Base-by-base conservation (phyloP, 306 rosid genomes). In the Medicago lupulina region DNA sequence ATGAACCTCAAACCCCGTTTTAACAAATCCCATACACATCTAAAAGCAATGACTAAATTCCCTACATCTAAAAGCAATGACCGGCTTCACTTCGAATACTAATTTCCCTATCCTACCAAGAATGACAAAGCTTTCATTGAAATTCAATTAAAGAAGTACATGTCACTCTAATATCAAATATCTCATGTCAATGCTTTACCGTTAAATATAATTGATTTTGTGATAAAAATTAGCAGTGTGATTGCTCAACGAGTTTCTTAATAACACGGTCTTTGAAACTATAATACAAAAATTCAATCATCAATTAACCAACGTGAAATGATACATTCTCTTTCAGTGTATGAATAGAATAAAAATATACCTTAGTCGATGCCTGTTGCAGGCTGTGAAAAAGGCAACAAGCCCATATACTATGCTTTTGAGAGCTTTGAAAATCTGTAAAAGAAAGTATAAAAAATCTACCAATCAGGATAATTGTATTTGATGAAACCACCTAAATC, bases 321-420 rank as follows among this genome's bases (percentile, higher is more conserved):
- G 39, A 18, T 10, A 59, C 61, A 66, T 55, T 74, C 43, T 78
- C 77, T 60, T 40, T 34, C 55, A 60, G 14, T 25, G 81, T 58
- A 59, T 49, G 47, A 58, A 83, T 7, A 43, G 55, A 71, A 69
- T 21, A 78, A 18, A 72, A 78, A 62, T 71, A 74, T 76, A 92
- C 98, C 98, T 95, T 53, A 95, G 96, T 19, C 97, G 91, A 90
- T 95, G 98, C 88, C 97, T 84, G 75, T 95, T 95, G 88, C 98
- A 95, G 71, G 98, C 92, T 40, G 93, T 28, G 65, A 95, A 89
- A 79, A 95, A 95, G 19, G 97, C 97, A 81, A 77, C 93, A 76
- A 95, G 83, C 34, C 97, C 98, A 65, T 89, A 85, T 51, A 95
- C 74, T 84, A 95, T 95, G 82, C 92, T 89, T 88, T 87, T 89